Evolutionary conservation across 2,329 filamentous ascomycete species (phyloP).

Genomic region (Elsinoe fawcettii): DNA sequence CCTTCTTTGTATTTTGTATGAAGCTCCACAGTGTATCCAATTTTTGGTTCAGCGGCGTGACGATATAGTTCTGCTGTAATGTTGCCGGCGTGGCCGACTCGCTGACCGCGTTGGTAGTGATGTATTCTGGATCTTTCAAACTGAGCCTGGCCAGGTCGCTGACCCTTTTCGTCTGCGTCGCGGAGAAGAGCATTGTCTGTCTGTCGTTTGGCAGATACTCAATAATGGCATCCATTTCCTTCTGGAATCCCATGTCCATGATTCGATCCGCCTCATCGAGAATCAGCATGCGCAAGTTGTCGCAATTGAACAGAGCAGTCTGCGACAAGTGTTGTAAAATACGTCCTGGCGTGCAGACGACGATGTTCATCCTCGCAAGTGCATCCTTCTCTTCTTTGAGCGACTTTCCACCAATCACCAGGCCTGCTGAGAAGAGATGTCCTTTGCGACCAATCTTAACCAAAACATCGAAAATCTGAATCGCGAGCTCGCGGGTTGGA

Average conservation of each 20-base stretch:
- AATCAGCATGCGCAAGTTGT: conserved; percentile 86
- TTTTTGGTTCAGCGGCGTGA: conserved; percentile 80
- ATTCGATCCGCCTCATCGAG: conserved; percentile 95
- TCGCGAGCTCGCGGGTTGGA: conserved; percentile 87
- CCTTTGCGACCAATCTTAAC: conserved; percentile 76
- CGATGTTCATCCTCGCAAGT: conserved; percentile 85
- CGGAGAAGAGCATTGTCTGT: conserved; percentile 91
- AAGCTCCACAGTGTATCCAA: conserved; percentile 90
- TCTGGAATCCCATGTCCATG: conserved; percentile 94
- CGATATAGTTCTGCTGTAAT: conserved; percentile 83
- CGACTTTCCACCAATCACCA: conserved; percentile 90
- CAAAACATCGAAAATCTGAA: conserved; percentile 93
- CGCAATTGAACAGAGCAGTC: conserved; percentile 80
- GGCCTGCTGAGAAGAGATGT: conserved; percentile 82
- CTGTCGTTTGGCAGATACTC: conserved; percentile 79
- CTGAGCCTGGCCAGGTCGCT: conserved; percentile 85
- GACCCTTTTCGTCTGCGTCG: conserved; percentile 90
- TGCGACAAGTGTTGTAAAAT: conserved; percentile 96
- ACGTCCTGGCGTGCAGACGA: conserved; percentile 89
- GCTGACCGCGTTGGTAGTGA: conserved; percentile 83
- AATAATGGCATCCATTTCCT: conserved; percentile 81
- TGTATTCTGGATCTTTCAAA: conserved; percentile 84
- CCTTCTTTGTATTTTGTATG: conserved; percentile 80
- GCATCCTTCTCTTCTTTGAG: conserved; percentile 80
- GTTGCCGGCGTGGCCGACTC: conserved; percentile 69